Conservation (phyloP, 2,329 filamentous ascomycete species). For the Colletotrichum higginsianum region DNA sequence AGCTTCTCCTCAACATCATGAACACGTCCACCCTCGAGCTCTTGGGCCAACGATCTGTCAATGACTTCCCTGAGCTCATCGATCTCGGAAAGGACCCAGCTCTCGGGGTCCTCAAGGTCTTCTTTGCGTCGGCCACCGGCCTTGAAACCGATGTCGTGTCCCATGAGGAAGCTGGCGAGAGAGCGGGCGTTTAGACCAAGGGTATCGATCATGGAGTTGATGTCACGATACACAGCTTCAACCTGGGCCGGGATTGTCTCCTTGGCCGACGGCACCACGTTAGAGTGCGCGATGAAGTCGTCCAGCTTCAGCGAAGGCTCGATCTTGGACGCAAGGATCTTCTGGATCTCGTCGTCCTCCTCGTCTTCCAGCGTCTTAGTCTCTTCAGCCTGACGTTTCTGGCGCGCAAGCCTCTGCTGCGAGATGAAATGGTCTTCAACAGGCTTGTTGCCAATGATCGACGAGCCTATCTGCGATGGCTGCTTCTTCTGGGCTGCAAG, state of each 20-base stretch:
- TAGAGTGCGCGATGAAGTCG: constrained; percentile 76
- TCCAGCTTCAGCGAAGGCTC: constrained; percentile 75
- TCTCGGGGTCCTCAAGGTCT: constrained; percentile 78
- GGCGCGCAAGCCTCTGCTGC: constrained; percentile 67
- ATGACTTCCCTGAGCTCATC: constrained; percentile 76
- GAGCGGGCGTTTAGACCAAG: constrained; percentile 86
- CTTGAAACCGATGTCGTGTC: constrained; percentile 72
- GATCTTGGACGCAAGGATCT: constrained; percentile 72
- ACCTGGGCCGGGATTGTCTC: constrained; percentile 75
- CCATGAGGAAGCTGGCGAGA: constrained; percentile 76
- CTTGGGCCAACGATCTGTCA: constrained; percentile 72
- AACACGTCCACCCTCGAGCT: constrained; percentile 78
- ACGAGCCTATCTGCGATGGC: constrained; percentile 54
- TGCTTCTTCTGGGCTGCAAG: constrained; percentile 58
- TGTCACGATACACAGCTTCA: constrained; percentile 81
- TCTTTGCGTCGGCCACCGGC: constrained; percentile 71
- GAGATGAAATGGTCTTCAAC: constrained; percentile 64
- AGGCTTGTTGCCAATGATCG: constrained; percentile 57
- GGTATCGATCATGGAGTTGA: constrained; percentile 95
- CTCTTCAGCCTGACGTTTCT: constrained; percentile 71
- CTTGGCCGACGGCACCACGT: constrained; percentile 66
- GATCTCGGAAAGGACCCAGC: constrained; percentile 85
- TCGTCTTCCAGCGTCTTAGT: constrained; percentile 73
- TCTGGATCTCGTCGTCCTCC: constrained; percentile 78
- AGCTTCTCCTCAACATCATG: constrained; percentile 79